These are phyloP conservation scores for Clitopilus hobsonii DNA, from an alignment of 768 basidiomycete genomes.

Conservation along the genomic window DNA sequence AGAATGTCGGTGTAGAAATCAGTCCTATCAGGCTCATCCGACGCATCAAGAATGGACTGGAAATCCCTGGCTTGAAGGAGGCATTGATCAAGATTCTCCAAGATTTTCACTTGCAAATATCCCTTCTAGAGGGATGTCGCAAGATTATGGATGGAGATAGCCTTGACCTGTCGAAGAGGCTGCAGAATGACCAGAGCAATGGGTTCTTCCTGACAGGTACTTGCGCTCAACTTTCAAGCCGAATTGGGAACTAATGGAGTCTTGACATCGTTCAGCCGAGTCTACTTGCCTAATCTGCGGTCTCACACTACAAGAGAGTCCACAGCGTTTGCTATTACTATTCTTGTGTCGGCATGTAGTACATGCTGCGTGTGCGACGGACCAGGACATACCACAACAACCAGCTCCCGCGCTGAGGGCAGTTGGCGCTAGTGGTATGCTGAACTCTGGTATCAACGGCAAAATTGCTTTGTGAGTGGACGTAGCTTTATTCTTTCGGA, in stretches of 20 bases:
- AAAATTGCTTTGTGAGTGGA: conserved; percentile 76
- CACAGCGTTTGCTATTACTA: conserved; percentile 60
- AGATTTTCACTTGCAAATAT: conserved; percentile 93
- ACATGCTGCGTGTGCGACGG: conserved; percentile 74
- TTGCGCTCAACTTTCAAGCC: not conserved
- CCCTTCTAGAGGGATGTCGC: conserved; percentile 89
- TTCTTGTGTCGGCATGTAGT: conserved; percentile 89
- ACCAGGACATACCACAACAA: conserved; percentile 58
- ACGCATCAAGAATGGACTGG: conserved; percentile 92
- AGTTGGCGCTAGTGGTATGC: conserved; percentile 30
- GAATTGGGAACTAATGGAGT: not conserved
- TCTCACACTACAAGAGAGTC: conserved; percentile 49
- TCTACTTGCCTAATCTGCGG: conserved; percentile 65
- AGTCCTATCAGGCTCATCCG: conserved; percentile 92
- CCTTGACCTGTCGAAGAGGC: conserved; percentile 56
- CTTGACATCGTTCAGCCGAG: conserved; percentile 41
- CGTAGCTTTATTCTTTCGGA: not conserved
- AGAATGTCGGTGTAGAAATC: conserved; percentile 95
- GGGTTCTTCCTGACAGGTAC: conserved; percentile 76
- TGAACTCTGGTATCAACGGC: conserved; percentile 48
- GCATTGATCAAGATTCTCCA: conserved; percentile 96
- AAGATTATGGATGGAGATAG: conserved; percentile 83
- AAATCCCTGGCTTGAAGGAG: conserved; percentile 92
- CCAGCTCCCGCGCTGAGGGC: conserved; percentile 50
- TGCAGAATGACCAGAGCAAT: conserved; percentile 73